A percentile compares a stretch with the other conserved stretches of the same genome.
Conservation (phyloP, 495 filamentous ascomycete species). For the Aspergillus cavernicola region DNA sequence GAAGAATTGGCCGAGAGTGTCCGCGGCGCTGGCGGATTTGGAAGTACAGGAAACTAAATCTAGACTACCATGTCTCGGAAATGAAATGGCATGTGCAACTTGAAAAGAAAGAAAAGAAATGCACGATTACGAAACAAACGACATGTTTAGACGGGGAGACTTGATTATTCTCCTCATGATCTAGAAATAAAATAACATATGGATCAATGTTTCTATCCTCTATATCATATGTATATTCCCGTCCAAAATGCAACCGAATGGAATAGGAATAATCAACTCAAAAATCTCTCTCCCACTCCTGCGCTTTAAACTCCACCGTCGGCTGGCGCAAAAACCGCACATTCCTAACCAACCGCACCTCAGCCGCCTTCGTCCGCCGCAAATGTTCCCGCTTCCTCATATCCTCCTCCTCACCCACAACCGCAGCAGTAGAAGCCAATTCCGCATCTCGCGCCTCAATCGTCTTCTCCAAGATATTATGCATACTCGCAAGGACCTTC, state of each 20-base stretch:
- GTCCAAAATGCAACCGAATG: too few species aligned
- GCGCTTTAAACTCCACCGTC: constrained; percentile 34
- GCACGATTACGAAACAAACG: too few species aligned
- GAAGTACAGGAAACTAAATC: constrained; percentile 66
- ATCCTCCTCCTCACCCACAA: constrained; percentile 31
- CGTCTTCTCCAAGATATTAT: constrained; percentile 75
- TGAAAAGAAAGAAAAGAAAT: too few species aligned
- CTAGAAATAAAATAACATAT: not conserved
- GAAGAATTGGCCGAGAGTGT: constrained; percentile 86
- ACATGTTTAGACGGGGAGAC: not conserved
- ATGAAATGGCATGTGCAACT: too few species aligned
- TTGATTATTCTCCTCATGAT: not conserved
- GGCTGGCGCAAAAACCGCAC: constrained; percentile 61
- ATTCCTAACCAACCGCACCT: constrained; percentile 76
- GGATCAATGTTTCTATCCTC: too few species aligned
- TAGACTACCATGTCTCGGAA: too few species aligned
- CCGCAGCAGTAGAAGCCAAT: constrained; percentile 23
- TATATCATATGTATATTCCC: too few species aligned
- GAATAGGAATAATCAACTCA: not conserved
- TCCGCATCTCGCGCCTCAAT: constrained; percentile 61
- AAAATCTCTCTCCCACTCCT: constrained; percentile 33
- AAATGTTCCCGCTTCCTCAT: constrained; percentile 62
- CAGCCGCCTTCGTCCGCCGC: constrained; percentile 68
- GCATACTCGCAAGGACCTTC: constrained; percentile 92
- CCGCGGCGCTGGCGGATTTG: constrained; percentile 87